Percentiles rank a stretch among this genome's conserved stretches.
These are phyloP conservation scores for Gossypium australe DNA, from an alignment of 345 rosid genomes.

Conservation along the genomic window DNA sequence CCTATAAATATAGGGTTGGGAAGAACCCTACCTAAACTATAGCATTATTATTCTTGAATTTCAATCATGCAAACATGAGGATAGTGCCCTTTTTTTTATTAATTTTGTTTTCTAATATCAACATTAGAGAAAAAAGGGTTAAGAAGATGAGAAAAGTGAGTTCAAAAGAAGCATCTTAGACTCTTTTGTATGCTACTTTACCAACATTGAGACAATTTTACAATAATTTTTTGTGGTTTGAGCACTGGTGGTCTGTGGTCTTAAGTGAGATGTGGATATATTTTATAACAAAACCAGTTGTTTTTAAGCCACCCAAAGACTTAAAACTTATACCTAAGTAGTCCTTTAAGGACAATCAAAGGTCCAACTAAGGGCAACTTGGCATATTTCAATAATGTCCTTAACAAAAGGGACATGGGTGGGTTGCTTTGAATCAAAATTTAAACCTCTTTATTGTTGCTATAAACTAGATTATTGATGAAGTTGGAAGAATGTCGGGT, in stretches of 20 bases:
- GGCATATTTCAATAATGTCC: not conserved
- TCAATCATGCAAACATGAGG: constrained; percentile 61
- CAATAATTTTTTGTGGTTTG: not conserved
- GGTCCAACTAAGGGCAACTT: constrained; percentile 11
- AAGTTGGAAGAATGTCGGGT: constrained; percentile 22
- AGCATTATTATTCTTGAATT: constrained; percentile 19
- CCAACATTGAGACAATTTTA: constrained; percentile 34
- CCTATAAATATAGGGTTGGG: constrained; percentile 10
- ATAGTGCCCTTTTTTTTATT: constrained; percentile 13
- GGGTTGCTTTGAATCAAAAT: not conserved
- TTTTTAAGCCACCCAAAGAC: not conserved
- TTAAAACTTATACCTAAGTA: not conserved
- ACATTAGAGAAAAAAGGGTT: constrained; percentile 13
- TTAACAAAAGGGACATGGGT: constrained; percentile 3
- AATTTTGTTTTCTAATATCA: constrained; percentile 6
- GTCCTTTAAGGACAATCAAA: constrained; percentile 10
- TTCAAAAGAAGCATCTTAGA: constrained; percentile 32
- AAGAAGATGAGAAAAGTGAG: constrained; percentile 23
- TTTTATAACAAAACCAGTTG: not conserved
- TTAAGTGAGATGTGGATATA: constrained; percentile 1
- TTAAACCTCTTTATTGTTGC: not conserved
- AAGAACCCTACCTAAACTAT: constrained; percentile 24
- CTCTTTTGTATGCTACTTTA: constrained; percentile 40
- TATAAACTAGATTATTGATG: constrained; percentile 9
- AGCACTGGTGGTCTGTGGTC: not conserved